Base-by-base conservation (phyloP, 495 filamentous ascomycete genomes). In the Penicillium lividum region DNA sequence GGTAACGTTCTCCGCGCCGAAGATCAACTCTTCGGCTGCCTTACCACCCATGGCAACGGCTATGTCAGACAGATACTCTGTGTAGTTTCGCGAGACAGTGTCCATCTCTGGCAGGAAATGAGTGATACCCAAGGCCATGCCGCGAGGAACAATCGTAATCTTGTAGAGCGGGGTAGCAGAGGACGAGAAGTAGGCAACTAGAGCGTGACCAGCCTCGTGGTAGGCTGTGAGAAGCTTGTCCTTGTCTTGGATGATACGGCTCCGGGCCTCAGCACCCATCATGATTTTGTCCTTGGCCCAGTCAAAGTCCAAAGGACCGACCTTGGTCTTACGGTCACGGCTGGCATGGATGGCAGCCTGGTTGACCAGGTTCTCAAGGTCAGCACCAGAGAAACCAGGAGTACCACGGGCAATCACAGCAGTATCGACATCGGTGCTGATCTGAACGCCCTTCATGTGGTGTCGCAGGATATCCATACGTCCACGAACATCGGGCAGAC, bases 211-310 rank as follows among this genome's bases (percentile, higher is more conserved):
- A 56, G 92, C 94, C 73, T 98, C 94, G 74, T 98, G 94, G 64
- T 98, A 98, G 3, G 94, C 94, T 36, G 94, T 98, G 80, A 92
- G 86, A 52, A 88, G 68, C 70, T 87, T 88, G 71, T 98, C 93
- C 74, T 93, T 89, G 53, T 91, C 82, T 46, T 88, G 89, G 58
- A 98, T 95, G 58, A 97, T 85, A 69, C 91, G 88, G 66, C 86
- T 93, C 64, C 84, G 86, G 69, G 88, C 84, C 77, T 98, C 94
- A 31, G 93, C 90, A 47, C 94, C 94, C 90, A 98, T 96, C 77
- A 98, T 88, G 56, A 98, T 91, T 75, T 93, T 96, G 78, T 98
- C 94, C 72, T 95, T 97, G 47, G 94, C 93, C 91, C 92, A 98
- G 60, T 97, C 94, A 53, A 98, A 89, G 67, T 98, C 91, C 18